phyloP scores from a whole-genome alignment of 441 rosid species.

The Populus hybrid region DNA sequence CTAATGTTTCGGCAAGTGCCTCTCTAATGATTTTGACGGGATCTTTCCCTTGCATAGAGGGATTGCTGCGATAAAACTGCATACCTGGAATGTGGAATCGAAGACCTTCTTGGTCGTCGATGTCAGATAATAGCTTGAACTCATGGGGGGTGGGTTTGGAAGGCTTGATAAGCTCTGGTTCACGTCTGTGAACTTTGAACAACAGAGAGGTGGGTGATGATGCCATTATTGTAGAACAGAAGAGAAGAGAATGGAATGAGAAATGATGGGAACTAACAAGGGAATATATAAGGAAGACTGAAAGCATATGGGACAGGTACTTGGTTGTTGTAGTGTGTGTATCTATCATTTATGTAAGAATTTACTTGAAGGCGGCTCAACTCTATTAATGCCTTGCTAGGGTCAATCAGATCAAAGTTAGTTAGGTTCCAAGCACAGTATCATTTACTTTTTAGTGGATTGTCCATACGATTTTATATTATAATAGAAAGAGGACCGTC shows the following conservation, averaged over 20 bases:
- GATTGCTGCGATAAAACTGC: slow-evolving; percentile 17
- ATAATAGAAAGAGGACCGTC: too few species aligned
- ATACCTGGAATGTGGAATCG: slow-evolving; percentile 32
- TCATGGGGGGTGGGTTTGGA: too few species aligned
- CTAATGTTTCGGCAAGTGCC: slow-evolving; percentile 41
- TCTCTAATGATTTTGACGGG: slow-evolving; percentile 30
- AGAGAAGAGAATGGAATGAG: background rate
- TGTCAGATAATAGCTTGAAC: too few species aligned
- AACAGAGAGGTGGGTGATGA: slow-evolving; percentile 2
- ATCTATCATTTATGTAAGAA: too few species aligned
- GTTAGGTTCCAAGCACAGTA: too few species aligned
- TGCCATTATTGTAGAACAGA: background rate
- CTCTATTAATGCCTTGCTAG: too few species aligned
- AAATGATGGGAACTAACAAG: background rate
- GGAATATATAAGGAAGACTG: background rate
- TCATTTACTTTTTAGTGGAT: too few species aligned
- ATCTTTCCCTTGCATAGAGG: slow-evolving; percentile 30
- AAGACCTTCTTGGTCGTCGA: slow-evolving; percentile 20
- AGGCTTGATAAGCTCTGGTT: too few species aligned
- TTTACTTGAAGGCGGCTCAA: too few species aligned
- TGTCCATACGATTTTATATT: too few species aligned
- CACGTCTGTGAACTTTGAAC: slow-evolving; percentile 14
- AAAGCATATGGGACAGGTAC: background rate
- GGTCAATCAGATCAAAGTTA: too few species aligned
- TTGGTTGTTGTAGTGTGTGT: background rate